A percentile compares a stretch with the other conserved stretches of the same genome.
Conservation (phyloP, 805 yeast species). For the Candida anglica region DNA sequence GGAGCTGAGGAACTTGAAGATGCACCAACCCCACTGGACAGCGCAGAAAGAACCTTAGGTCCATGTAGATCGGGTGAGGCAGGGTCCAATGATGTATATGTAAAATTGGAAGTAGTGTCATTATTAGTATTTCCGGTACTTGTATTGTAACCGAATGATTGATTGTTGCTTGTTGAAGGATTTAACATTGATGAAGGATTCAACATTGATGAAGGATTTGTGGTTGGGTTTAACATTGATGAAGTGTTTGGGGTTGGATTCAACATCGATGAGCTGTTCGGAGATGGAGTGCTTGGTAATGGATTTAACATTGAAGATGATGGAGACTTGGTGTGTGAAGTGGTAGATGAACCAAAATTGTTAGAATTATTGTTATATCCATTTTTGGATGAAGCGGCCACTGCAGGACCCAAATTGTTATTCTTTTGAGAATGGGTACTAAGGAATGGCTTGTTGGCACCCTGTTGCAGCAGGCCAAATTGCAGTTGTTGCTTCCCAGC, state of each 20-base stretch:
- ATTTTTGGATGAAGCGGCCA: slow-evolving; percentile 1
- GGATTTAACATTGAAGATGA: neutral
- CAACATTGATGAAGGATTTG: neutral
- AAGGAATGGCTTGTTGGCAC: slow-evolving; percentile 30
- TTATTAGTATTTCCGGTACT: neutral
- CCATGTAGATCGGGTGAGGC: slow-evolving; percentile 32
- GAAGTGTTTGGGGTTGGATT: neutral
- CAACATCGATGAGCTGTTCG: too few species aligned
- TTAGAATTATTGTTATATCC: slow-evolving; percentile 1
- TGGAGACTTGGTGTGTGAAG: neutral
- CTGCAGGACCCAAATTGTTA: neutral
- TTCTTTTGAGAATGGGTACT: slow-evolving; percentile 8
- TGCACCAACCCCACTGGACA: slow-evolving; percentile 1
- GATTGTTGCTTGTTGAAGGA: too few species aligned
- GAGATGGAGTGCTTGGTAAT: slow-evolving; percentile 3
- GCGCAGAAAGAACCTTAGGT: slow-evolving; percentile 21
- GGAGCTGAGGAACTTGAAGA: slow-evolving; percentile 9
- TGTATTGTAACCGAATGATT: neutral
- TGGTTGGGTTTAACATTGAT: neutral
- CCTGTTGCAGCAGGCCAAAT: too few species aligned
- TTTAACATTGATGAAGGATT: neutral
- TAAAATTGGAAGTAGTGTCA: slow-evolving; percentile 3
- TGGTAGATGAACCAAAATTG: slow-evolving; percentile 2
- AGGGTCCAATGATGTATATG: slow-evolving; percentile 32
- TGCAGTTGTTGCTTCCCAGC: slow-evolving; percentile 24